These are phyloP conservation scores for Boletus speciosus DNA, from an alignment of 768 basidiomycete species.

Conservation along the genomic window DNA sequence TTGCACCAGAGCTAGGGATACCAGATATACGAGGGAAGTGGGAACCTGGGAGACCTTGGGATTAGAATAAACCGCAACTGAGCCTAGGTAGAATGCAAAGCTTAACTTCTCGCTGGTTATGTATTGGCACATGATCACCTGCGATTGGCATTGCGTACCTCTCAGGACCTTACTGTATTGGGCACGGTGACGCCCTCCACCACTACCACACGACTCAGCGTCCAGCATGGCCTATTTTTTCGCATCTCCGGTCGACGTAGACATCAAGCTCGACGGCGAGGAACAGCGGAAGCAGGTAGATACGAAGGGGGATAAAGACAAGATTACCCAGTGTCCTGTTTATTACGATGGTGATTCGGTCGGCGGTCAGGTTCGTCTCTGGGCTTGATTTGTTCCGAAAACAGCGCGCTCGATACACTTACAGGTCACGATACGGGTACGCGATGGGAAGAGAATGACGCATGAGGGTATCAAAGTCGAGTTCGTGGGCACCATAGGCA, in stretches of 20 bases:
- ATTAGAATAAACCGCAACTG: not conserved
- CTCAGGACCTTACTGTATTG: not conserved
- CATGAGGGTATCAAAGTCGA: constrained; percentile 99
- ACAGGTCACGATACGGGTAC: constrained; percentile 81
- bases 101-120: not conserved
- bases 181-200: not conserved
- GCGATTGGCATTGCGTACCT: not conserved
- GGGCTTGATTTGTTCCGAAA: not conserved
- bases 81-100: not conserved
- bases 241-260: constrained; percentile 84
- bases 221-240: constrained; percentile 79
- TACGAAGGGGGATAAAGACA: constrained; percentile 86
- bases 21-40: not conserved
- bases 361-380: constrained; percentile 65
- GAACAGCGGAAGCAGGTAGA: constrained; percentile 87
- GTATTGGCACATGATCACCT: constrained; percentile 8
- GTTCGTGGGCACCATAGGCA: constrained; percentile 94
- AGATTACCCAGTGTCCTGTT: constrained; percentile 79
- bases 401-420: not conserved
- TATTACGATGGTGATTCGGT: constrained; percentile 97
- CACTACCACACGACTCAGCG: not conserved
- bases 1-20: not conserved
- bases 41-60: not conserved
- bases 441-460: constrained; percentile 91
- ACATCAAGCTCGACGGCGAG: constrained; percentile 84